A percentile compares a stretch with the other conserved stretches of the same genome.
Evolutionary conservation across 257 asterid species (phyloP).

Genomic region (Solanum tarapatanum): DNA sequence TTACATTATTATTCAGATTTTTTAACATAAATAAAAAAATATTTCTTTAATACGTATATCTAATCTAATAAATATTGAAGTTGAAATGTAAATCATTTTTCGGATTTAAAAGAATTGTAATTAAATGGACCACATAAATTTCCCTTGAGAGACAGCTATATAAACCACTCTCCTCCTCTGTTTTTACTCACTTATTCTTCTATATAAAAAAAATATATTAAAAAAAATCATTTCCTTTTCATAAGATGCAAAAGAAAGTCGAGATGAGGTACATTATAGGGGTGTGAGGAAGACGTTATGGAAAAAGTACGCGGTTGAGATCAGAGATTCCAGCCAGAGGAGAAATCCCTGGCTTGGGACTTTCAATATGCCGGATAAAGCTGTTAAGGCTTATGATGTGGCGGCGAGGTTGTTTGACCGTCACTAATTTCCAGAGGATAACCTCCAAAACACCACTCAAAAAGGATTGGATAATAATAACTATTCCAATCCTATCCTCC

Average conservation of each 20-base stretch:
- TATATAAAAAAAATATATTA: background rate
- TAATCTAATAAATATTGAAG: background rate
- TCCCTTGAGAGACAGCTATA: background rate
- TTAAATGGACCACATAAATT: background rate
- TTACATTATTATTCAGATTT: background rate
- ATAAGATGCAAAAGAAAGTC: background rate
- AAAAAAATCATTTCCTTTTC: background rate
- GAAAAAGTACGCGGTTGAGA: background rate
- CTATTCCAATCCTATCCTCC: background rate
- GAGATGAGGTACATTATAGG: background rate
- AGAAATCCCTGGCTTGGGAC: background rate
- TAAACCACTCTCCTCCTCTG: background rate
- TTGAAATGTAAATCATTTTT: background rate
- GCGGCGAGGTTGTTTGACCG: background rate
- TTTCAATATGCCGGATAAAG: background rate
- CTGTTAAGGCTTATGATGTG: background rate
- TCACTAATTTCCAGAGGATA: background rate
- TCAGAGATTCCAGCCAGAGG: background rate
- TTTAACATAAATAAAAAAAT: background rate
- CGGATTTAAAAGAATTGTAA: background rate
- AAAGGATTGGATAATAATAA: background rate
- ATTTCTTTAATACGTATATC: background rate
- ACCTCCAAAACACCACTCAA: background rate
- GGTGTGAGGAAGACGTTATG: background rate
- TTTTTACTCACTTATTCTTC: background rate